Percentiles rank a stretch among this genome's conserved stretches.
These are phyloP conservation scores for Saccharomycopsis synnaedendra DNA, from an alignment of 805 yeast genomes.

Conservation along the genomic window DNA sequence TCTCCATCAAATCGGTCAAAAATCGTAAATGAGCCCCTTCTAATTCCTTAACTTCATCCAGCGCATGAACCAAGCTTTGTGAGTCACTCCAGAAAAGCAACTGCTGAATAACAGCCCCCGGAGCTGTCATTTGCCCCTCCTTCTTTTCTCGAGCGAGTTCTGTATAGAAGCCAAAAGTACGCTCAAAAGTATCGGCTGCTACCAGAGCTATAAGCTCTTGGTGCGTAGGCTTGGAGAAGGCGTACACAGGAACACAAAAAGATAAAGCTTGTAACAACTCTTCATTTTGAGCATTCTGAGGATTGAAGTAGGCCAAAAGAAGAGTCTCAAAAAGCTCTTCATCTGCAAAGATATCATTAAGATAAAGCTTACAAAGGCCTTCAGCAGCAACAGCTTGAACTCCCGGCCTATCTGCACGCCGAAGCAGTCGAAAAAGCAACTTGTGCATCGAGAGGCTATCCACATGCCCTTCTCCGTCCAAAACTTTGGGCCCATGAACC, in stretches of 20 bases:
- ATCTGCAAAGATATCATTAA: conserved; percentile 66
- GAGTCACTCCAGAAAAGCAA: conserved; percentile 84
- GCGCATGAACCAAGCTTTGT: conserved; percentile 39
- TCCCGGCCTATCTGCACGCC: conserved; percentile 43
- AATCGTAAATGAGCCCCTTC: conserved; percentile 41
- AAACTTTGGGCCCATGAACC: conserved; percentile 59
- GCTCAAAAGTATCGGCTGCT: conserved; percentile 52
- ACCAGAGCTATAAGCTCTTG: conserved; percentile 55
- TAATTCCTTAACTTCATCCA: conserved; percentile 25
- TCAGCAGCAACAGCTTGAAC: conserved; percentile 78
- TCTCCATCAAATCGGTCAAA: conserved; percentile 41
- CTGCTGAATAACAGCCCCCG: conserved; percentile 53
- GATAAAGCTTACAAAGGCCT: conserved; percentile 70
- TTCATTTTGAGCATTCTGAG: conserved; percentile 48
- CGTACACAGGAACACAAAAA: conserved; percentile 81
- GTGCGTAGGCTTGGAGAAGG: conserved; percentile 63
- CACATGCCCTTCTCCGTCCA: conserved; percentile 49
- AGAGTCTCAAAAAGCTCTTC: conserved; percentile 63
- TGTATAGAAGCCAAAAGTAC: conserved; percentile 37
- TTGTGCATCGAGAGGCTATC: conserved; percentile 59
- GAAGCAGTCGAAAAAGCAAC: conserved; percentile 55
- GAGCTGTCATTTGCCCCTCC: conserved; percentile 25
- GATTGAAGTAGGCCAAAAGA: conserved; percentile 65
- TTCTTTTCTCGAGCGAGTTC: conserved; percentile 23
- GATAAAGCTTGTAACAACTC: conserved; percentile 69